Evolutionary conservation across 495 filamentous ascomycete genomes (phyloP).

Genomic region (Talaromyces borbonicus): DNA sequence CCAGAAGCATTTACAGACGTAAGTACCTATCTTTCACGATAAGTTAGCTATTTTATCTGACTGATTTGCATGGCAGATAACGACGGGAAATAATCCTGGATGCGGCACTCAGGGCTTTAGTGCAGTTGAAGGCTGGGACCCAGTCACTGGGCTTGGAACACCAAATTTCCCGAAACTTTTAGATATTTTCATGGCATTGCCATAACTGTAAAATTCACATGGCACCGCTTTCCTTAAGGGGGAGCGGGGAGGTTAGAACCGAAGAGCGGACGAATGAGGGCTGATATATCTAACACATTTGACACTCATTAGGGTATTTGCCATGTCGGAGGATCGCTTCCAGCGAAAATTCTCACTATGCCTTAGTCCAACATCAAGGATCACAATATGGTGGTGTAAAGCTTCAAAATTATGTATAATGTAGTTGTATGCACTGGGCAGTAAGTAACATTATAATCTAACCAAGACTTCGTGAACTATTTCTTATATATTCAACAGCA

Average conservation of each 20-base stretch:
- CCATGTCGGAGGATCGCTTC: no score
- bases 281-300: no score
- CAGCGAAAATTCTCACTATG: no score
- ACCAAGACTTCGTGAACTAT: no score
- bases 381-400: no score
- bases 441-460: no score
- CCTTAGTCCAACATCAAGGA: no score
- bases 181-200: not conserved
- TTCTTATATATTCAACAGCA: no score
- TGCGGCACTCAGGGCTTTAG: conserved; percentile 40
- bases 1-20: conserved; percentile 40
- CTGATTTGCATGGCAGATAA: not conserved
- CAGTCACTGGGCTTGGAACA: not conserved
- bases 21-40: conserved; percentile 7
- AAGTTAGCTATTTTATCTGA: not conserved
- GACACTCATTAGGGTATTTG: no score
- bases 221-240: not conserved
- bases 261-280: not conserved
- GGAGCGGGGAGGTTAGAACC: not conserved
- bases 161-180: not conserved
- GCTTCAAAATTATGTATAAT: no score
- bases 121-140: conserved; percentile 17
- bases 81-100: conserved; percentile 23
- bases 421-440: no score
- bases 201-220: not conserved